Base-by-base conservation (phyloP, 2,329 filamentous ascomycete species). In the Phyllosticta capitalensis region DNA sequence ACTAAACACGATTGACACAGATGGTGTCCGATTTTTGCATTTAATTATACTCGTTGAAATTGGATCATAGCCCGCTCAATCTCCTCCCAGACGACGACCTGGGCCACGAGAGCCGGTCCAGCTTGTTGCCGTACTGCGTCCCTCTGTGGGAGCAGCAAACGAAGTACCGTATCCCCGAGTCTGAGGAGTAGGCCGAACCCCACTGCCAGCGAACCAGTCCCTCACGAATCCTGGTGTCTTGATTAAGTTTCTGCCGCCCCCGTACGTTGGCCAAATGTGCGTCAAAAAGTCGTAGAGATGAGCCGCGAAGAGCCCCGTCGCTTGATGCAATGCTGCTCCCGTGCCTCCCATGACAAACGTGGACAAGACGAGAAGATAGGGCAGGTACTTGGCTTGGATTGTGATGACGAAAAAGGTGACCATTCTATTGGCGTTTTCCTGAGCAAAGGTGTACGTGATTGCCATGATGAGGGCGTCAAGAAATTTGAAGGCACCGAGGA, bases 271-370 rank as follows among this genome's bases (percentile, higher is more conserved):
- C 79, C 91, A 97, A 50, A 96, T 81, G 54, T 89, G 83, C 1
- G 89, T 90, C 55, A 96, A 73, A 69, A 97, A 99, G 71, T 97
- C 89, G 74, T 90, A 95, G 20, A 94, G 68, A 71, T 99, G 94
- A 4, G 92, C 92, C 12, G 92, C 89, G 51, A 95, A 64, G 10
- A 99, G 79, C n/a, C 94, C 94, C 33, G 83, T 89, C 4, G 84
- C 72, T 68, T 95, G 85, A 3, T 85, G 67, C 59, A 88, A 69
- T 10, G 88, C 81, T 19, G 74, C 75, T 2, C 72, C 65, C 38
- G 79, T 79, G 10, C 86, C 86, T 5, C 75, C 79, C 69, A 88
- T 83, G 57, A 97, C 76, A 21, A 95, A 79, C 10, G 87, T 87
- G 67, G 90, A 76, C 17, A 85, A 72, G 52, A 97, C 81, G 81